Evolutionary conservation across 1,139 yeast species (phyloP).

Genomic region (Magnusiomyces ingens): DNA sequence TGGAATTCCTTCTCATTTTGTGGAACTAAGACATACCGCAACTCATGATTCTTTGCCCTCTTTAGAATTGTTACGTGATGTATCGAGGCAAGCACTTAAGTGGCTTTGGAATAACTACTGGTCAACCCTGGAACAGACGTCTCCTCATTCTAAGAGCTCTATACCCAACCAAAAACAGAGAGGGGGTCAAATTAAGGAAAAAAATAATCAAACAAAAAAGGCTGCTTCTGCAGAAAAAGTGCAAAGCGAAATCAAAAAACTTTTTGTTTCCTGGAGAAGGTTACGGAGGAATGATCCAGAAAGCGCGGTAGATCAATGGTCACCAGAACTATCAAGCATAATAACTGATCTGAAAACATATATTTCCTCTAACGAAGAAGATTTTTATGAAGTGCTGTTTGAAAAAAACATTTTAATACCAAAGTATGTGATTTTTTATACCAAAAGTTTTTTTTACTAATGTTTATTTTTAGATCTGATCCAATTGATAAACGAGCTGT

Average conservation of each 20-base stretch:
- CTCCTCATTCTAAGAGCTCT: conserved; percentile 25
- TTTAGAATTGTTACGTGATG: conserved; percentile 54
- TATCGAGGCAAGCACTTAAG: conserved; percentile 51
- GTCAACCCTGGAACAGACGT: conserved; percentile 38
- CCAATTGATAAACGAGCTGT: conserved; percentile 15
- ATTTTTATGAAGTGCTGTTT: conserved; percentile 24
- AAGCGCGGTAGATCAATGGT: conserved; percentile 23
- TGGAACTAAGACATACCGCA: conserved; percentile 83
- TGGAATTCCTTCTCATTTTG: conserved; percentile 74
- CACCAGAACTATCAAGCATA: neutral
- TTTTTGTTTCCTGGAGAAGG: conserved; percentile 34
- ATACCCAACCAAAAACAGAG: conserved; percentile 19
- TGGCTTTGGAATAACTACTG: conserved; percentile 81
- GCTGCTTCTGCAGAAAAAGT: neutral
- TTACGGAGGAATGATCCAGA: conserved; percentile 44
- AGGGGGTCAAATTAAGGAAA: conserved; percentile 16
- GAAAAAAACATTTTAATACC: conserved; percentile 30
- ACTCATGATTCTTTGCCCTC: conserved; percentile 86
- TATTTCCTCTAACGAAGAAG: conserved; percentile 17
- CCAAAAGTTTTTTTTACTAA: neutral
- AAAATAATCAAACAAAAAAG: neutral
- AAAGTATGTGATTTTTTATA: neutral
- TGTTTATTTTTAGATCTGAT: conserved; percentile 6
- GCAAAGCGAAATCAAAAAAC: conserved; percentile 26
- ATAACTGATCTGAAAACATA: neutral